Evolutionary conservation across 2,329 filamentous ascomycete species (phyloP).

Genomic region (Trichoderma harzianum): DNA sequence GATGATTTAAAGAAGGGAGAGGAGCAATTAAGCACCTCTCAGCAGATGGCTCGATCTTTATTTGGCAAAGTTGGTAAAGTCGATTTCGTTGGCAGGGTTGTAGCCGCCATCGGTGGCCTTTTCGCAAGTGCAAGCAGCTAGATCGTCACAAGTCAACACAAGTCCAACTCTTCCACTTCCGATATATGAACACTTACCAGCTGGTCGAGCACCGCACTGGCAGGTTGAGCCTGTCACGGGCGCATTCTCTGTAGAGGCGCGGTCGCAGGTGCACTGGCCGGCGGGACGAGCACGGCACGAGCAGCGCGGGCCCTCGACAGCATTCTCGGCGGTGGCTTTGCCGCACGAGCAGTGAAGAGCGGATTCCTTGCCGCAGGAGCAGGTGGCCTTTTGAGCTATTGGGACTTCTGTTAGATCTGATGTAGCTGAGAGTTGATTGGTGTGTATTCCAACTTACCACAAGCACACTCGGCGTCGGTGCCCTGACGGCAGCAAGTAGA

Average conservation of each 20-base stretch:
- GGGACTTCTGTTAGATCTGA: neutral
- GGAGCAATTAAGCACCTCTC: neutral
- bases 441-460: constrained; percentile 45
- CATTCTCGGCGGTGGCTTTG: constrained; percentile 74
- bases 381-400: constrained; percentile 62
- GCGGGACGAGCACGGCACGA: constrained; percentile 79
- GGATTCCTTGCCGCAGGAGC: constrained; percentile 85
- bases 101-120: constrained; percentile 62
- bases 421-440: neutral
- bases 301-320: constrained; percentile 68
- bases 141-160: constrained; percentile 20
- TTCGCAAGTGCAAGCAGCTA: constrained; percentile 77
- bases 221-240: constrained; percentile 60
- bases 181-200: constrained; percentile 47
- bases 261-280: constrained; percentile 77
- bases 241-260: constrained; percentile 67
- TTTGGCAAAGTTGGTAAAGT: constrained; percentile 69
- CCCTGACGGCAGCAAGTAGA: constrained; percentile 57
- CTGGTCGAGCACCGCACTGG: constrained; percentile 71
- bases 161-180: neutral
- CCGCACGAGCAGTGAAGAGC: constrained; percentile 85
- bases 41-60: neutral
- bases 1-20: neutral
- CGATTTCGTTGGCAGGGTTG: constrained; percentile 68
- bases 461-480: constrained; percentile 48